Evolutionary conservation across 495 filamentous ascomycete genomes (phyloP).

Genomic region (Echria macrotheca): DNA sequence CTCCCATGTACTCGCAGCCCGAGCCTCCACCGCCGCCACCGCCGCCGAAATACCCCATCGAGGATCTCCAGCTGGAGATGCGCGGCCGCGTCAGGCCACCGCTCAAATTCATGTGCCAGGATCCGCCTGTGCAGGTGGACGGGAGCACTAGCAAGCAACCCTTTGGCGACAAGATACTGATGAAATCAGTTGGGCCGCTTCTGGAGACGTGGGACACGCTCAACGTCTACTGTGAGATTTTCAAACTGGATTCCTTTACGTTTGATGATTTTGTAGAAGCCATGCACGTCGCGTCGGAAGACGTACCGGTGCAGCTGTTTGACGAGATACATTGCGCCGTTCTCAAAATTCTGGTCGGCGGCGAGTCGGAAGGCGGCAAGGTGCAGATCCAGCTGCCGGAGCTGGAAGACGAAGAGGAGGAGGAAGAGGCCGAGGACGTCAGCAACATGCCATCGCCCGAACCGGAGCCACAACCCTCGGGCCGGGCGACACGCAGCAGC

Average conservation of each 20-base stretch:
- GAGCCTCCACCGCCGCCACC: slow-evolving; percentile 63
- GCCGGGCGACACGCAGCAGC: slow-evolving; percentile 77
- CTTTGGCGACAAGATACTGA: slow-evolving; percentile 55
- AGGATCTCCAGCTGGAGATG: slow-evolving; percentile 76
- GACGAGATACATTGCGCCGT: slow-evolving; percentile 88
- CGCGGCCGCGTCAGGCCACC: slow-evolving; percentile 59
- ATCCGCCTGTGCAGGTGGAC: slow-evolving; percentile 40
- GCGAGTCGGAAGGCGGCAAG: slow-evolving; percentile 68
- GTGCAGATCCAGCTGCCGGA: slow-evolving; percentile 75
- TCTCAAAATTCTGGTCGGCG: slow-evolving; percentile 77
- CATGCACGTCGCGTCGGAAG: slow-evolving; percentile 70
- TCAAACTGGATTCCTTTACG: slow-evolving; percentile 90
- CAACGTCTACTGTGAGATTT: slow-evolving; percentile 92
- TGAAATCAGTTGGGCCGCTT: slow-evolving; percentile 73
- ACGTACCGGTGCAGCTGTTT: slow-evolving; percentile 79
- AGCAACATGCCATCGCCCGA: slow-evolving; percentile 60
- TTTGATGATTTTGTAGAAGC: slow-evolving; percentile 95
- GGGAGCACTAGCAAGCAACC: slow-evolving; percentile 23
- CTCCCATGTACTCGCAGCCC: slow-evolving; percentile 31
- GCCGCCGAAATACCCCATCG: slow-evolving; percentile 87
- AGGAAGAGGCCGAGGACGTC: slow-evolving; percentile 55
- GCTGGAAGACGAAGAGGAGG: slow-evolving; percentile 63
- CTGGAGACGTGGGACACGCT: slow-evolving; percentile 93
- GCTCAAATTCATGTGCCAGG: slow-evolving; percentile 69
- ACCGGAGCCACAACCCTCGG: slow-evolving; percentile 56